Evolutionary conservation across 192 early-diverging fungal genomes (phyloP).

Genomic region (Entophlyctis luteolus): DNA sequence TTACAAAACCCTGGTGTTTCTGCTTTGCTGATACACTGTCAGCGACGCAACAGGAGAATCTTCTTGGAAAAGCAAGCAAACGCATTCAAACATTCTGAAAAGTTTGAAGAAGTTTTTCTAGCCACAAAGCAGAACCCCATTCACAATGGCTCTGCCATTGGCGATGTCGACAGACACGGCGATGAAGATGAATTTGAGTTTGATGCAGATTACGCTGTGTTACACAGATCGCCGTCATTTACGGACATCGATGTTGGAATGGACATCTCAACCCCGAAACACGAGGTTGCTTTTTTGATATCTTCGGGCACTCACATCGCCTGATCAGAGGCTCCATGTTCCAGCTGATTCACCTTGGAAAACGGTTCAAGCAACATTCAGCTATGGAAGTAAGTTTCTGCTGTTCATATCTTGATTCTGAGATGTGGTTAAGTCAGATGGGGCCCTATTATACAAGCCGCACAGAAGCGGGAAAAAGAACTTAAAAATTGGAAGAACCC

Average conservation of each 20-base stretch:
- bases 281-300: not conserved
- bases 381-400: conserved; percentile 4
- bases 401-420: not conserved
- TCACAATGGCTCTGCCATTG: not conserved
- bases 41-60: conserved; percentile 35
- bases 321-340: too few relatives aligned
- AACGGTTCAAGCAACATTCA: not conserved
- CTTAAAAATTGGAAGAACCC: not conserved
- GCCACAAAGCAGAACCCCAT: conserved; percentile 13
- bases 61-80: conserved; percentile 32
- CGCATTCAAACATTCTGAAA: conserved; percentile 13
- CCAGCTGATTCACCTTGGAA: too few relatives aligned
- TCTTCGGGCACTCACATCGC: too few relatives aligned
- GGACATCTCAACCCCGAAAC: conserved; percentile 3
- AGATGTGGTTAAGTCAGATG: too few relatives aligned
- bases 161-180: not conserved
- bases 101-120: conserved; percentile 21
- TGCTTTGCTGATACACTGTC: too few relatives aligned
- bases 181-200: not conserved
- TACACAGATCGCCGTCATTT: too few relatives aligned
- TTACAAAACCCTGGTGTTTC: too few relatives aligned
- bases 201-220: conserved; percentile 6
- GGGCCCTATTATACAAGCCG: too few relatives aligned
- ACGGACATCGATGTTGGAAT: conserved; percentile 4
- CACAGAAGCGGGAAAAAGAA: not conserved